Evolutionary conservation across 2,329 filamentous ascomycete genomes (phyloP).

Genomic region (Hypoxylon sp.): DNA sequence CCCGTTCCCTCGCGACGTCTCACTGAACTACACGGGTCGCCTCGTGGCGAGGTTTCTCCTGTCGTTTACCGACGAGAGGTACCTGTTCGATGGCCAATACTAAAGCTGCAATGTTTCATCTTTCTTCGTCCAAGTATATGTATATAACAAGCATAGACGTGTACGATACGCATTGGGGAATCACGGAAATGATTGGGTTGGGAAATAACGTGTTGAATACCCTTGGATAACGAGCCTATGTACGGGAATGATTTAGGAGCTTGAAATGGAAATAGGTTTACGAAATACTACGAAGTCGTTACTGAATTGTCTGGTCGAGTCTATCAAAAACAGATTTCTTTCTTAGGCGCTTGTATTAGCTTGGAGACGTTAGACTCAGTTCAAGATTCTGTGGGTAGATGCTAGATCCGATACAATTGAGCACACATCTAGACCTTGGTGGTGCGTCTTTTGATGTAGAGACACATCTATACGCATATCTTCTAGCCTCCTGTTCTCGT

Average conservation of each 20-base stretch:
- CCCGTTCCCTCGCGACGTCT: constrained; percentile 64
- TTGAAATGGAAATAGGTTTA: not conserved
- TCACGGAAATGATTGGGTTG: not conserved
- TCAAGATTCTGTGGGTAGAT: not conserved
- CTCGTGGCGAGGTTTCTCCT: constrained; percentile 69
- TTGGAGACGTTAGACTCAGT: not conserved
- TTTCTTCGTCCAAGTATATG: not conserved
- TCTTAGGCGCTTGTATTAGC: not conserved
- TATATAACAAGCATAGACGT: constrained; percentile 21
- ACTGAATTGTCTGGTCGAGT: not conserved
- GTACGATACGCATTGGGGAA: constrained; percentile 18
- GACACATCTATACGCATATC: not conserved
- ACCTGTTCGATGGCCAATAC: constrained; percentile 61
- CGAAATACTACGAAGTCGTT: constrained; percentile 7
- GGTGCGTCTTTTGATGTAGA: not conserved
- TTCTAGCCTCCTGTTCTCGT: not conserved
- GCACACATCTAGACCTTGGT: not conserved
- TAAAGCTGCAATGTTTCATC: constrained; percentile 18
- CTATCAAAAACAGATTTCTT: not conserved
- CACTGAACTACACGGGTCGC: constrained; percentile 67
- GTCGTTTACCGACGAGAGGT: constrained; percentile 67
- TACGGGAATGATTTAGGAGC: constrained; percentile 9
- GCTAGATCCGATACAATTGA: not conserved
- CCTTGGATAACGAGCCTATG: constrained; percentile 28
- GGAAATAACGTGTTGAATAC: constrained; percentile 16